Base-by-base conservation (phyloP, 257 asterid species). In the Fraxinus pennsylvanica region DNA sequence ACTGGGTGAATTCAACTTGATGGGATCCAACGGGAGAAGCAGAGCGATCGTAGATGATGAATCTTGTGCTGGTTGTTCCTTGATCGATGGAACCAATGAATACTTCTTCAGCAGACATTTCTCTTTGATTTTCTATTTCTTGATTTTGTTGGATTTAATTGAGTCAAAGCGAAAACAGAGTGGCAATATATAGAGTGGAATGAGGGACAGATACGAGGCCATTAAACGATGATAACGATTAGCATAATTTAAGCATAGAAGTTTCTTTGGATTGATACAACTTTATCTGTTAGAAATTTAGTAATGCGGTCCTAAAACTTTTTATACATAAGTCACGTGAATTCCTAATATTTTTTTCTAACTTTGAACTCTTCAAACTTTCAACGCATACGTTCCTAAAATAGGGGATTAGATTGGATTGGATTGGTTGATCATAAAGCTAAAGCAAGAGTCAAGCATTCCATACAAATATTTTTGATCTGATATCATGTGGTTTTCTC, bases 41-140 rank as follows among this genome's bases (percentile, higher is more conserved):
- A 50, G 84, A 82, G 41, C 88, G 88, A 32, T 93, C 98, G 77
- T 93, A 93, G 84, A 96, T 89, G 84, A 96, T 85, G 92, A 95
- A 95, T 77, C 99, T 78, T 6, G 99, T 90, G 88, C 99, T 95
- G 50, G 98, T 93, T 0, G 99, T 93, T 27, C 99, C 99, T 80
- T 96, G 99, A 92, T 96, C 99, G 13, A 96, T 83, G 0, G 98
- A 87, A 0, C 97, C 98, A 59, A 96, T 82, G 77, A 86, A 96
- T 9, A 86, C 93, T 29, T 88, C 90, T 43, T 75, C 75, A 29
- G 25, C 54, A 21, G 86, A 73, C 89, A 69, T 57, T 80, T 32
- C 10, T 38, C 65, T 43, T 41, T 25, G 21, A 9, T 33, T 19
- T 75, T n/a, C 3, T 13, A 9, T 59, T 52, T 0, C 41, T 77